These are phyloP conservation scores for Sporothrix inflata DNA, from an alignment of 2,329 filamentous ascomycete genomes.

Conservation along the genomic window DNA sequence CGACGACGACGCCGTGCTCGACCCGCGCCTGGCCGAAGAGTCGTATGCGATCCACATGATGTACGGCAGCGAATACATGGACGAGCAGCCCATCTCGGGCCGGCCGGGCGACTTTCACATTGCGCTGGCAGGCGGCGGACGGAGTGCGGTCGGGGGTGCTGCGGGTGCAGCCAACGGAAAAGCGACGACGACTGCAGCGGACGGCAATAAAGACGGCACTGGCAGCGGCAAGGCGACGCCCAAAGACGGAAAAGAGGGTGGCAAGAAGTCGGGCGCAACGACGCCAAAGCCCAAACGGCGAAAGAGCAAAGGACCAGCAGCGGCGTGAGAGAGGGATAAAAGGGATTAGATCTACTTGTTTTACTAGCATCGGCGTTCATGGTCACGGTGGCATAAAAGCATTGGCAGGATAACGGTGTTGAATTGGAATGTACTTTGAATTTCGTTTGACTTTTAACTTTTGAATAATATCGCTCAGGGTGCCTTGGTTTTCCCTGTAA, in stretches of 20 bases:
- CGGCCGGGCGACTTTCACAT: constrained; percentile 68
- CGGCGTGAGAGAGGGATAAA: not conserved
- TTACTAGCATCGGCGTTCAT: constrained; percentile 14
- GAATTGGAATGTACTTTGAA: not conserved
- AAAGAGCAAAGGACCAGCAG: constrained; percentile 49
- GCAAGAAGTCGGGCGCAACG: constrained; percentile 44
- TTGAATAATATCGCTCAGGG: not conserved
- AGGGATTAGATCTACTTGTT: not conserved
- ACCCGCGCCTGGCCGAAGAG: constrained; percentile 57
- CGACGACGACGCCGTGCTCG: constrained; percentile 45
- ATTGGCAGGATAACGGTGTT: not conserved
- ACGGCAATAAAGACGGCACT: constrained; percentile 43
- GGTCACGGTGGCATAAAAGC: not conserved
- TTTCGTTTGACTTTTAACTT: not conserved
- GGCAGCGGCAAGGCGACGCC: constrained; percentile 43
- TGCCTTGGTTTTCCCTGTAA: not conserved
- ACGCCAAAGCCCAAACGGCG: constrained; percentile 50
- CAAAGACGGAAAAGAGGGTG: constrained; percentile 49
- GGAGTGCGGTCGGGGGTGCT: constrained; percentile 37
- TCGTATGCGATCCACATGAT: constrained; percentile 60
- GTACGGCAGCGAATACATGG: constrained; percentile 67
- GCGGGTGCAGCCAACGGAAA: constrained; percentile 37
- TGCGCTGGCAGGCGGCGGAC: constrained; percentile 61
- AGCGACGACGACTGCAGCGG: not conserved
- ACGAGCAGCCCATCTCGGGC: constrained; percentile 70